Percentiles rank a stretch among this genome's conserved stretches.
These are phyloP conservation scores for Calonectria hawksworthii DNA, from an alignment of 2,329 filamentous ascomycete species.

Conservation along the genomic window DNA sequence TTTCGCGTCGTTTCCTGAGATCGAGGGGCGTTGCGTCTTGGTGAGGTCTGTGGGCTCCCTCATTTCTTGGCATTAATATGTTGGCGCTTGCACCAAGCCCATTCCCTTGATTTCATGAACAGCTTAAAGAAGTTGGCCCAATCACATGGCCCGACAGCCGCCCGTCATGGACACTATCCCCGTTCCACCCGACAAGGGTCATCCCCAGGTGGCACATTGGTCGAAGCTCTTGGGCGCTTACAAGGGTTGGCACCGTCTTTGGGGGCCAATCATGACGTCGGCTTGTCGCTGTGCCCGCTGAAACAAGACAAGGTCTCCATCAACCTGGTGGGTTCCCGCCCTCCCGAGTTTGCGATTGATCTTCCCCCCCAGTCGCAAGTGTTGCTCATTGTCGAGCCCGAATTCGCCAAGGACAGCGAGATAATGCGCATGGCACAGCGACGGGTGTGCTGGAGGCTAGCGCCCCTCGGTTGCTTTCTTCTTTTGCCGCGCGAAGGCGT, in stretches of 20 bases:
- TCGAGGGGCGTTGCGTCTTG: not conserved
- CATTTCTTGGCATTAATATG: conserved; percentile 21
- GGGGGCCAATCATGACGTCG: conserved; percentile 40
- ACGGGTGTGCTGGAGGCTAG: not conserved
- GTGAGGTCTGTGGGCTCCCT: conserved; percentile 11
- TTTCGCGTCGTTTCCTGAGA: not conserved
- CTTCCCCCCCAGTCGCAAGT: conserved; percentile 6
- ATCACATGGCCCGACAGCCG: conserved; percentile 16
- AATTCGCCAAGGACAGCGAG: conserved; percentile 1
- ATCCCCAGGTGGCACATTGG: conserved; percentile 34
- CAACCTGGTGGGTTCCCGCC: conserved; percentile 6
- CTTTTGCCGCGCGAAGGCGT: not conserved
- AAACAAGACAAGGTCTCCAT: conserved; percentile 23
- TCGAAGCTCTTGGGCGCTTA: conserved; percentile 46
- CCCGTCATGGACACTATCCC: conserved; percentile 14
- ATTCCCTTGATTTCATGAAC: not conserved
- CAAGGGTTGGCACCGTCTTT: conserved; percentile 31
- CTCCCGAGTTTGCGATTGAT: conserved; percentile 12
- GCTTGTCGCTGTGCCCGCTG: conserved; percentile 23
- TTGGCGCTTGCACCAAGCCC: conserved; percentile 25
- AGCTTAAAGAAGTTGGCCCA: not conserved
- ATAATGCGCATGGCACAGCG: conserved; percentile 7
- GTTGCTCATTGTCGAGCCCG: not conserved
- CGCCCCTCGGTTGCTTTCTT: not conserved
- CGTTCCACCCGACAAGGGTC: conserved; percentile 17